Conservation (phyloP, 2,329 filamentous ascomycete species). For the Fusarium burgessii region DNA sequence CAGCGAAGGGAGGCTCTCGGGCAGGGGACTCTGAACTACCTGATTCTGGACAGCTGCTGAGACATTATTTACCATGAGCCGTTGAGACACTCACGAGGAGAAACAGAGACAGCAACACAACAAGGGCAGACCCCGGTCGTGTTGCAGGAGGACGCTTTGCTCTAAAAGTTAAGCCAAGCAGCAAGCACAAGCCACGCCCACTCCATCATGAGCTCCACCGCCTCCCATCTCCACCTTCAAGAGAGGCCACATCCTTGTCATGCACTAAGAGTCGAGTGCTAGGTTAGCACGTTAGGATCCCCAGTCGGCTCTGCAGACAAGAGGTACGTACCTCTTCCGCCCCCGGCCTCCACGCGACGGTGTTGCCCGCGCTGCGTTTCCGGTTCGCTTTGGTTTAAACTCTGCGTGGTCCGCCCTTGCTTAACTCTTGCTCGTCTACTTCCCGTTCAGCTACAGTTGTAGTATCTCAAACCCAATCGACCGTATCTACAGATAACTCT, state of each 20-base stretch:
- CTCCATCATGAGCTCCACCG: conserved; percentile 38
- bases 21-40: conserved; percentile 4
- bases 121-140: conserved; percentile 23
- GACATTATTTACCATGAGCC: conserved; percentile 23
- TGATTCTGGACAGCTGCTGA: conserved; percentile 21
- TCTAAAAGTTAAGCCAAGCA: conserved; percentile 16
- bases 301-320: conserved; percentile 30
- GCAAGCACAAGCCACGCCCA: conserved; percentile 31
- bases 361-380: conserved; percentile 26
- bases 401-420: conserved; percentile 39
- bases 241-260: conserved; percentile 30
- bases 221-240: conserved; percentile 26
- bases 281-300: conserved; percentile 16
- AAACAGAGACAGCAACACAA: conserved; percentile 2
- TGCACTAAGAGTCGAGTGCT: conserved; percentile 30
- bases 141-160: conserved; percentile 18
- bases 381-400: conserved; percentile 43
- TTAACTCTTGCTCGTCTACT: conserved; percentile 23
- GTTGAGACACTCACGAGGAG: conserved; percentile 9
- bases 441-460: conserved; percentile 26
- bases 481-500: conserved; percentile 19
- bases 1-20: conserved; percentile 7
- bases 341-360: conserved; percentile 39
- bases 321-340: conserved; percentile 30
- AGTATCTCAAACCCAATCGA: conserved; percentile 16